phyloP scores from a whole-genome alignment of 331 rosid genomes.

The Quercus tomentella region DNA sequence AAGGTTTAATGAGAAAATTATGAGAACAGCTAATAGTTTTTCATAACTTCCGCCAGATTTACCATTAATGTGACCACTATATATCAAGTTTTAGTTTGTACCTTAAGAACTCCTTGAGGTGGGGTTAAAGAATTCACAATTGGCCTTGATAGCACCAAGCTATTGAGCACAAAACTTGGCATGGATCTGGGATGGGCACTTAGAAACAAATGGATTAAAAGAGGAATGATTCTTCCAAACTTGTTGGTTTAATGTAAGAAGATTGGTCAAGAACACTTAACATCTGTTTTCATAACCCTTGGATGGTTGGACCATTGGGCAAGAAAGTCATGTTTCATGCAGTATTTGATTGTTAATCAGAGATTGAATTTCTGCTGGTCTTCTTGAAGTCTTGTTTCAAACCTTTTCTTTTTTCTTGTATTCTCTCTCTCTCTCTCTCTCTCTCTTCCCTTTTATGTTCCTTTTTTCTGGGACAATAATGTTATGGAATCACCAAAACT shows the following conservation, averaged over 20 bases:
- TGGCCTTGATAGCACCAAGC: background rate
- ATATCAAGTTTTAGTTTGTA: no score
- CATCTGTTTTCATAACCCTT: background rate
- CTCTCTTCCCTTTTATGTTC: background rate
- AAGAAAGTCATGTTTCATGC: background rate
- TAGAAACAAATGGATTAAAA: background rate
- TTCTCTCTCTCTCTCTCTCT: background rate
- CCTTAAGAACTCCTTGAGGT: no score
- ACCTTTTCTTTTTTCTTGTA: background rate
- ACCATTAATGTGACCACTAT: no score
- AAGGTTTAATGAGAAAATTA: background rate
- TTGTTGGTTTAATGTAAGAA: background rate
- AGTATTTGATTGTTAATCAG: background rate
- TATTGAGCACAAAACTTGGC: background rate
- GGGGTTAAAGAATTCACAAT: no score
- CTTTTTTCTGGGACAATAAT: background rate
- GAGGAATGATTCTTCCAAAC: background rate
- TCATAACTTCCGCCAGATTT: no score
- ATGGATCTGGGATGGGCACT: background rate
- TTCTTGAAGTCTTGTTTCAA: background rate
- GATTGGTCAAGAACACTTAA: background rate
- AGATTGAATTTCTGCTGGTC: background rate
- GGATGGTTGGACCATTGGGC: background rate
- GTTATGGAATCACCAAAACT: background rate
- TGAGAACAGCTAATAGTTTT: background rate